Base-by-base conservation (phyloP, 2,329 filamentous ascomycete species). In the Talaromyces sp. region DNA sequence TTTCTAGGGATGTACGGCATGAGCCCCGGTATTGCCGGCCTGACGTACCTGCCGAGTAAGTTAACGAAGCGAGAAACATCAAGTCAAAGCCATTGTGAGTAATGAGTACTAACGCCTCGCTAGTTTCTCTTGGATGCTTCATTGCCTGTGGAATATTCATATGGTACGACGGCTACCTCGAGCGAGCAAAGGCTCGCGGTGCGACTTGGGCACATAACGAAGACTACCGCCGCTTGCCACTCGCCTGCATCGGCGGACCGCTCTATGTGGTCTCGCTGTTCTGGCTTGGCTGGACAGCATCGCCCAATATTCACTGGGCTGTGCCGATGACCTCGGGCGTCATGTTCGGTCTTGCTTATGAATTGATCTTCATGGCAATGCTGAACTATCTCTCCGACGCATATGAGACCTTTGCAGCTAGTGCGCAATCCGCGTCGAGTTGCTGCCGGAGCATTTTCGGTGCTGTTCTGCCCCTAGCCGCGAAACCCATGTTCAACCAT, bases 231-330 rank as follows among this genome's bases (percentile, higher is more conserved):
- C 84, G 89, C 1, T 78, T 92, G 0, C 89, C 89, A 0, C 80
- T 92, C 3, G 89, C 89, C 3, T 88, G 85, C 69, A 66, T 91
- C 30, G 89, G 87, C 1, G 88, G 89, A 0, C 88, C 89, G 0
- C 75, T 90, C 47, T 71, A 68, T 57, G 70, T 70, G 2, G 61
- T 72, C 81, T 84, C 5, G 79, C 84, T 60, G 78, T 87, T 51
- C 70, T 83, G 53, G 87, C 67, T 74, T 10, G 73, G 72, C 44
- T 75, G 72, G 72, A 75, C 68, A 51, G 67, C 73, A n/a, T 66
- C 62, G 2, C 50, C 67, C 0, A 68, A 69, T 59, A 72, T 74
- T 18, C 73, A 74, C 61, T 77, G 75, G 75, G 68, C 73, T 2
- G 70, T 72, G 0, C 86, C 86, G 5, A 83, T 88, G 76, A 70